A percentile compares a stretch with the other conserved stretches of the same genome.
Evolutionary conservation across 108 stramenopile species (phyloP).

Genomic region (Conticribra guillardii): DNA sequence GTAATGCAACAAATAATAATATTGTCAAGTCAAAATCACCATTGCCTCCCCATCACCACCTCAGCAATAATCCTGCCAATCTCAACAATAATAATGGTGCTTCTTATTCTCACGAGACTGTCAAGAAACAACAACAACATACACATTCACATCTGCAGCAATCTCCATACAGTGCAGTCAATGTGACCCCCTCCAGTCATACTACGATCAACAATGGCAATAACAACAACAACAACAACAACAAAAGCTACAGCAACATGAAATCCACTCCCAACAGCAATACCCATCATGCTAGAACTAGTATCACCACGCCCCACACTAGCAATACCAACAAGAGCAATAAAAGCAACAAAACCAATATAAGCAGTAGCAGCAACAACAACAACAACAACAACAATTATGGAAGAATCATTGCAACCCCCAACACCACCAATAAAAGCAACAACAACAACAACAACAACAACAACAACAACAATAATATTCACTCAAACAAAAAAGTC

Average conservation of each 20-base stretch:
- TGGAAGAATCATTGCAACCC: not conserved
- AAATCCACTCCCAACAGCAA: not conserved
- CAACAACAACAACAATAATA: not conserved
- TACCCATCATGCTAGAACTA: not conserved
- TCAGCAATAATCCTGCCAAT: no score
- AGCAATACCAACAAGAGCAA: not conserved
- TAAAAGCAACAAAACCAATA: no score
- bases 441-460: slow-evolving; percentile 1
- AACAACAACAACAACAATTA: not conserved
- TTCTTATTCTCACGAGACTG: no score
- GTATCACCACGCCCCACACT: not conserved
- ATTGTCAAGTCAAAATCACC: no score
- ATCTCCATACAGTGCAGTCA: no score
- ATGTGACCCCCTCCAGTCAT: slow-evolving; percentile 4
- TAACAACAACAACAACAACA: not conserved
- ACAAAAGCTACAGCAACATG: not conserved
- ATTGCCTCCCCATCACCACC: no score
- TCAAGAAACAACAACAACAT: no score
- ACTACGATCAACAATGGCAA: not conserved
- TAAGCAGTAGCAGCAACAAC: no score
- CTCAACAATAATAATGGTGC: no score
- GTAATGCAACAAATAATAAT: no score
- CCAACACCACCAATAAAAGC: no score
- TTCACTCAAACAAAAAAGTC: not conserved
- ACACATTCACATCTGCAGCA: no score